Percentiles rank a stretch among this genome's conserved stretches.
Conservation (phyloP, 768 basidiomycete genomes). For the Phanerochaete carnosa region DNA sequence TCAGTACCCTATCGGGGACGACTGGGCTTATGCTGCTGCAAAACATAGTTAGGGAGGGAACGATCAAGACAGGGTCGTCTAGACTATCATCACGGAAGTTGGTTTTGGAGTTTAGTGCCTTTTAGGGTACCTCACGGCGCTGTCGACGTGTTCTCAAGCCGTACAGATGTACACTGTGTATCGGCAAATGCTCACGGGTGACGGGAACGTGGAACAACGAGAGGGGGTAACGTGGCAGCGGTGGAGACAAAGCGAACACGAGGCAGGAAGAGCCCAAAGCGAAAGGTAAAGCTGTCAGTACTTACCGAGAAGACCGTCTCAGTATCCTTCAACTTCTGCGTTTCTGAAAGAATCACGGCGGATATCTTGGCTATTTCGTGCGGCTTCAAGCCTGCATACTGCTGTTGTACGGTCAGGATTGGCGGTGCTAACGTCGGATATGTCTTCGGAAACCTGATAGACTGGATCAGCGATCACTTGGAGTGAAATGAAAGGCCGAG, state of each 20-base stretch:
- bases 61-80: background rate
- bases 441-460: conserved; percentile 69
- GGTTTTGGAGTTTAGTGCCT: too few species aligned
- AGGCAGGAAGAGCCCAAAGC: background rate
- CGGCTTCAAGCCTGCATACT: conserved; percentile 53
- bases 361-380: conserved; percentile 56
- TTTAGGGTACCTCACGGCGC: background rate
- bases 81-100: background rate
- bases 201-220: too few species aligned
- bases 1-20: background rate
- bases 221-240: too few species aligned
- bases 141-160: background rate
- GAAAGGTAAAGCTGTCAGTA: conserved; percentile 1
- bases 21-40: background rate
- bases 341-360: conserved; percentile 61
- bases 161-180: background rate
- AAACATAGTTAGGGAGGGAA: background rate
- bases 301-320: conserved; percentile 80
- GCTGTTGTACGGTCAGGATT: conserved; percentile 65
- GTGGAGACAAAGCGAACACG: background rate
- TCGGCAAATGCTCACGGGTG: background rate
- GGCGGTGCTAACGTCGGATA: conserved; percentile 74
- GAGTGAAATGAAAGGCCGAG: background rate
- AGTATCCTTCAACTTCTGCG: conserved; percentile 58
- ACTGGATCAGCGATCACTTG: background rate